A percentile compares a stretch with the other conserved stretches of the same genome.
These are phyloP conservation scores for Basipetospora chlamydospora DNA, from an alignment of 2,329 filamentous ascomycete species.

Conservation along the genomic window DNA sequence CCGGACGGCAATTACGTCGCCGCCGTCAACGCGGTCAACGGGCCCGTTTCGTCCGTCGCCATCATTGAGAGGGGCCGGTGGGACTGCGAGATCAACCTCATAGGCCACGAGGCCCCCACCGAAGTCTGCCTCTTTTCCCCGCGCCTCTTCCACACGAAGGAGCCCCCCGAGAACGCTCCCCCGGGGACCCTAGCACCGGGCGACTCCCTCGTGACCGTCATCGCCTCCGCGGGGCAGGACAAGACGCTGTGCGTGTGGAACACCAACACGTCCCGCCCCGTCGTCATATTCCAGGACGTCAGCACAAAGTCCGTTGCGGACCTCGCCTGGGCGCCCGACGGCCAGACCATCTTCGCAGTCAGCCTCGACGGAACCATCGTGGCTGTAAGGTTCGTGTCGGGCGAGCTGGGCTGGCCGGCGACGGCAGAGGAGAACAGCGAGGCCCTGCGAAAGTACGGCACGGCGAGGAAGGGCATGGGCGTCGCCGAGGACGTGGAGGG, in stretches of 20 bases:
- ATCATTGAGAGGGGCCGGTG: conserved; percentile 86
- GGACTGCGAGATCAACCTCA: conserved; percentile 94
- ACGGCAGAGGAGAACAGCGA: conserved; percentile 81
- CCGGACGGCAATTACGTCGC: conserved; percentile 96
- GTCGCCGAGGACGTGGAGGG: conserved; percentile 89
- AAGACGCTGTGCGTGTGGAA: conserved; percentile 97
- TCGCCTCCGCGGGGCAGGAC: conserved; percentile 92
- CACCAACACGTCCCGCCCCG: conserved; percentile 80
- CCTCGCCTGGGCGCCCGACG: conserved; percentile 85
- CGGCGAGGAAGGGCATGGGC: conserved; percentile 72
- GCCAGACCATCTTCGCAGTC: conserved; percentile 70
- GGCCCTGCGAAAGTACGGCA: conserved; percentile 83
- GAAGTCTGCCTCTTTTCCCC: conserved; percentile 97
- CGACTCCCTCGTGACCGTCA: conserved; percentile 64
- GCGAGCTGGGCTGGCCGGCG: conserved; percentile 81
- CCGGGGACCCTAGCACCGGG: conserved; percentile 28
- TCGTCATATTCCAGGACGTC: conserved; percentile 80
- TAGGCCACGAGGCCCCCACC: conserved; percentile 91
- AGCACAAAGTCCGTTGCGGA: conserved; percentile 88
- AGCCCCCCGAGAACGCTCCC: conserved; percentile 44
- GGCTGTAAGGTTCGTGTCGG: conserved; percentile 65
- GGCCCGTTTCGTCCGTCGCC: conserved; percentile 89
- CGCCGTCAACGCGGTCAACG: conserved; percentile 91
- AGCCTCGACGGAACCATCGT: conserved; percentile 85
- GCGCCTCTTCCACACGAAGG: conserved; percentile 63